Evolutionary conservation across 371 early-diverging fungal species (phyloP).

Genomic region (Mortierella sp.): DNA sequence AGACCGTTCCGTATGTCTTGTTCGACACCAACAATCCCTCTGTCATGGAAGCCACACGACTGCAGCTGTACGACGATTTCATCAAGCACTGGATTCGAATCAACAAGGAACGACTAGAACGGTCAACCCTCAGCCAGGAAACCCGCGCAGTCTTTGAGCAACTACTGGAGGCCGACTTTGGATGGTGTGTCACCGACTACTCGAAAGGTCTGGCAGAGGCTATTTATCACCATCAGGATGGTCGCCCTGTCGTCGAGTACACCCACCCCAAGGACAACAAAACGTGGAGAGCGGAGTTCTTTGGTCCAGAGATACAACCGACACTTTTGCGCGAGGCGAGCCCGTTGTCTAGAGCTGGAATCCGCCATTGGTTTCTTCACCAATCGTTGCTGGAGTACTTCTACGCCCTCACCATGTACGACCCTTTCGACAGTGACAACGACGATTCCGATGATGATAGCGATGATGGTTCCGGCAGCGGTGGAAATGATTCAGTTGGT

Average conservation of each 20-base stretch:
- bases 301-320: background rate
- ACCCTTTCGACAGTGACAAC: background rate
- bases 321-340: slow-evolving; percentile 2
- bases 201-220: slow-evolving; percentile 2
- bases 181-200: background rate
- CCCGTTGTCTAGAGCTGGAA: background rate
- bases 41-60: background rate
- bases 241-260: background rate
- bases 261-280: background rate
- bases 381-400: background rate
- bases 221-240: background rate
- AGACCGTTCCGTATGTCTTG: background rate
- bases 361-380: background rate
- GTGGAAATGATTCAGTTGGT: background rate
- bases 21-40: background rate
- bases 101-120: background rate
- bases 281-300: background rate
- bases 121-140: background rate
- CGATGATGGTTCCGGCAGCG: too few species aligned
- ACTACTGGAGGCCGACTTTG: background rate
- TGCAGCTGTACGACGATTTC: slow-evolving; percentile 12
- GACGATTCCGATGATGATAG: background rate
- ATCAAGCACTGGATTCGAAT: background rate
- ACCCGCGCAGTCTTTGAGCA: background rate
- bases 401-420: background rate